Conservation (phyloP, 257 asterid species). For the Plantago ovata region DNA sequence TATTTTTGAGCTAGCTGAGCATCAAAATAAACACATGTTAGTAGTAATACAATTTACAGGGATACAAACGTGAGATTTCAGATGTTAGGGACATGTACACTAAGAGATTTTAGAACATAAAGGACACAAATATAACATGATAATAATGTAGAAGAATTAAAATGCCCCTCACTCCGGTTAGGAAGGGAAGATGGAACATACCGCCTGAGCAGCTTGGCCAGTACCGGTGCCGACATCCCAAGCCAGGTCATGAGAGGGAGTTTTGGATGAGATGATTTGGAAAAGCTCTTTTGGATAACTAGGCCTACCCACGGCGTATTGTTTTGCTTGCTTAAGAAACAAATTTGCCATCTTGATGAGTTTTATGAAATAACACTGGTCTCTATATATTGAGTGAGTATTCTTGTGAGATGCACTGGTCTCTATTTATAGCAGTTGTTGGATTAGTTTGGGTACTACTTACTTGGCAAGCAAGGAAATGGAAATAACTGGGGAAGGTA, state of each 20-base stretch:
- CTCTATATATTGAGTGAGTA: background rate
- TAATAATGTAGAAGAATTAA: too few species aligned
- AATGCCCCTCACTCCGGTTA: too few species aligned
- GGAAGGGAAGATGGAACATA: conserved; percentile 17
- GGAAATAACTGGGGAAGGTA: background rate
- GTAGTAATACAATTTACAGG: too few species aligned
- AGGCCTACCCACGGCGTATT: conserved; percentile 44
- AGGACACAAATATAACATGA: too few species aligned
- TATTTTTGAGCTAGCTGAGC: conserved; percentile 54
- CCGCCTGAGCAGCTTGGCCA: conserved; percentile 71
- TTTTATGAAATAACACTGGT: background rate
- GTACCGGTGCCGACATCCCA: conserved; percentile 84
- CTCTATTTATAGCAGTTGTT: conserved; percentile 16
- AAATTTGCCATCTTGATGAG: conserved; percentile 40
- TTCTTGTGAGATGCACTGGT: background rate
- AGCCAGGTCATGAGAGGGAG: conserved; percentile 47
- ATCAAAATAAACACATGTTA: background rate
- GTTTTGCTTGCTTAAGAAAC: conserved; percentile 43
- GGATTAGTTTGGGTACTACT: background rate
- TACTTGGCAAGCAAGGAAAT: background rate
- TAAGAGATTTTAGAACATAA: too few species aligned
- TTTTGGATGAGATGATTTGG: conserved; percentile 54
- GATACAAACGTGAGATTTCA: too few species aligned
- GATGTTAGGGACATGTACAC: too few species aligned
- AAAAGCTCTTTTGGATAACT: conserved; percentile 56